Evolutionary conservation across 2,329 filamentous ascomycete genomes (phyloP).

Genomic region (Penicillium palitans): DNA sequence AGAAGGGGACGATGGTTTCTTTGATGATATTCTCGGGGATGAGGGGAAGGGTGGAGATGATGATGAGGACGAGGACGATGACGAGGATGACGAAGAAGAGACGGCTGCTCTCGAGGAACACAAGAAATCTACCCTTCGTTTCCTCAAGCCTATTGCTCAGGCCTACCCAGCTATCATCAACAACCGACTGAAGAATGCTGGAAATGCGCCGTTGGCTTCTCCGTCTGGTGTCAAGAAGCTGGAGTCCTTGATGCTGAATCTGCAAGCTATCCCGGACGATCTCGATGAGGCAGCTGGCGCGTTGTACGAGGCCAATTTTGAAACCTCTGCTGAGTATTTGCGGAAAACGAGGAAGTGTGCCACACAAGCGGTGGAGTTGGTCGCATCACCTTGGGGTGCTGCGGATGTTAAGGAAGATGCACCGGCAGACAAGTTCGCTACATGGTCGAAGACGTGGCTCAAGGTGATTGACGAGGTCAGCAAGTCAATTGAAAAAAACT

Average conservation of each 20-base stretch:
- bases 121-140: conserved; percentile 45
- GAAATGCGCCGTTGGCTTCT: conserved; percentile 20
- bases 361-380: conserved; percentile 68
- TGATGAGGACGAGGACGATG: conserved; percentile 18
- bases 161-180: conserved; percentile 46
- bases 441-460: conserved; percentile 67
- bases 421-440: conserved; percentile 72
- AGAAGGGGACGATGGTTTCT: conserved; percentile 59
- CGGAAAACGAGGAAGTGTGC: conserved; percentile 46
- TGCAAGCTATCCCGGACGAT: conserved; percentile 42
- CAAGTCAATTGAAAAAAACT: conserved; percentile 29
- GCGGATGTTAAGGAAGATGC: conserved; percentile 56
- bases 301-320: conserved; percentile 44
- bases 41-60: conserved; percentile 27
- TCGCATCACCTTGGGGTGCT: conserved; percentile 70
- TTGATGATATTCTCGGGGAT: conserved; percentile 40
- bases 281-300: conserved; percentile 50
- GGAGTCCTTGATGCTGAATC: conserved; percentile 36
- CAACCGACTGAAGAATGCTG: conserved; percentile 42
- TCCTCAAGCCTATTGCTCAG: conserved; percentile 46
- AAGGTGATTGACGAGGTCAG: conserved; percentile 46
- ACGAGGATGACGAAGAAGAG: conserved; percentile 28
- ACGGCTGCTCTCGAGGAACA: conserved; percentile 39
- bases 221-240: conserved; percentile 29
- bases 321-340: conserved; percentile 36